Percentiles rank a stretch among this genome's conserved stretches.
Conservation (phyloP, 148 eudicot species). For the Fagopyrum esculentum region DNA sequence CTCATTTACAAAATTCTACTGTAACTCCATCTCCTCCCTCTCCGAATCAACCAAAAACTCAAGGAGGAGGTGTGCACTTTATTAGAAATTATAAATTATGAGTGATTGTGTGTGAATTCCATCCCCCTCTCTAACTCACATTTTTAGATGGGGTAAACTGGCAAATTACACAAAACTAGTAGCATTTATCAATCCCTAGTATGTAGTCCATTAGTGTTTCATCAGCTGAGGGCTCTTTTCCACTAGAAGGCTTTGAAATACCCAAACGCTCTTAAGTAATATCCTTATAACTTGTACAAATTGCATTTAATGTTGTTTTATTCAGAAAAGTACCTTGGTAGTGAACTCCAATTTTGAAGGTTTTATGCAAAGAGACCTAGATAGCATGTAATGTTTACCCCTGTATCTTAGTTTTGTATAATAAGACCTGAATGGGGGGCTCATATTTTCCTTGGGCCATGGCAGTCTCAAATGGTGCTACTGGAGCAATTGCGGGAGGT, state of each 20-base stretch:
- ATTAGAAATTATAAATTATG: no score
- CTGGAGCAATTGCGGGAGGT: constrained; percentile 54
- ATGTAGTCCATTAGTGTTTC: background rate
- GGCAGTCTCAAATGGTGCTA: constrained; percentile 30
- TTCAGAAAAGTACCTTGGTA: no score
- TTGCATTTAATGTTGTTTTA: background rate
- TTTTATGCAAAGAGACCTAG: background rate
- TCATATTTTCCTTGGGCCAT: background rate
- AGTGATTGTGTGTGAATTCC: no score
- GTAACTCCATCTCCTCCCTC: constrained; percentile 31
- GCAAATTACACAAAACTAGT: no score
- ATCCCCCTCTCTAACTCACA: no score
- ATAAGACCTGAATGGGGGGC: background rate
- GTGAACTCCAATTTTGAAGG: no score
- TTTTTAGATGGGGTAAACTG: no score
- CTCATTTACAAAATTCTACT: constrained; percentile 23
- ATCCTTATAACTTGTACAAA: background rate
- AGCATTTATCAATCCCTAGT: no score
- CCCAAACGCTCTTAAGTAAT: no score
- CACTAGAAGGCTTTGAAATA: background rate
- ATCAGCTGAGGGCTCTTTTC: background rate
- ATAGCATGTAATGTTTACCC: background rate
- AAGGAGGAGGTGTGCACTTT: constrained; percentile 25
- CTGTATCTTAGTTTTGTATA: background rate
- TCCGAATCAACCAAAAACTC: constrained; percentile 21